Evolutionary conservation across 306 rosid species (phyloP).

Genomic region (cucumber (Cucumis sativus)): DNA sequence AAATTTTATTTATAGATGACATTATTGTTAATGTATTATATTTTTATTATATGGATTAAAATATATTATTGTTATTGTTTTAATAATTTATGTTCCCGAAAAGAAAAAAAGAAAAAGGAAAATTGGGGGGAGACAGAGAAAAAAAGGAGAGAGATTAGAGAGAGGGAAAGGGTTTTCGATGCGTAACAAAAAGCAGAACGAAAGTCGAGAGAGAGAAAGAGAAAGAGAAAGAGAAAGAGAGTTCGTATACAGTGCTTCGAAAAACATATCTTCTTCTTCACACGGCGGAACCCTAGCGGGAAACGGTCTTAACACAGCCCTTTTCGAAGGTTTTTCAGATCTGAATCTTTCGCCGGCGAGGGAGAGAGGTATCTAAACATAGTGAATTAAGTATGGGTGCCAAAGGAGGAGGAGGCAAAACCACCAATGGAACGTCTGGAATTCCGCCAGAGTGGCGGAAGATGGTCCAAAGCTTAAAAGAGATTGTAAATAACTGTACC

Average conservation of each 20-base stretch:
- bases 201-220: background rate
- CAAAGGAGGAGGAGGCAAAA: constrained; percentile 41
- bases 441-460: constrained; percentile 75
- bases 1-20: too few relatives aligned
- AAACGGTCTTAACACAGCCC: constrained; percentile 1
- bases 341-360: constrained; percentile 22
- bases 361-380: constrained; percentile 4
- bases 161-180: constrained; percentile 26
- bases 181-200: constrained; percentile 9
- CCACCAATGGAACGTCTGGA: constrained; percentile 48
- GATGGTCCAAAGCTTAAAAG: constrained; percentile 88
- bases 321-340: constrained; percentile 23
- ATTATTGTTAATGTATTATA: too few relatives aligned
- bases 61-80: too few relatives aligned
- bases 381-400: constrained; percentile 46
- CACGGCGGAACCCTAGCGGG: constrained; percentile 51
- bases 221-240: background rate
- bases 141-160: background rate
- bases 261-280: constrained; percentile 4
- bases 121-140: background rate
- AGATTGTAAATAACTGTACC: constrained; percentile 69
- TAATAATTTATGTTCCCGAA: background rate
- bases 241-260: background rate
- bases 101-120: background rate
- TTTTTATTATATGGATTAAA: too few relatives aligned